Evolutionary conservation across 1,139 yeast genomes (phyloP).

Genomic region (Geotrichum siamense): DNA sequence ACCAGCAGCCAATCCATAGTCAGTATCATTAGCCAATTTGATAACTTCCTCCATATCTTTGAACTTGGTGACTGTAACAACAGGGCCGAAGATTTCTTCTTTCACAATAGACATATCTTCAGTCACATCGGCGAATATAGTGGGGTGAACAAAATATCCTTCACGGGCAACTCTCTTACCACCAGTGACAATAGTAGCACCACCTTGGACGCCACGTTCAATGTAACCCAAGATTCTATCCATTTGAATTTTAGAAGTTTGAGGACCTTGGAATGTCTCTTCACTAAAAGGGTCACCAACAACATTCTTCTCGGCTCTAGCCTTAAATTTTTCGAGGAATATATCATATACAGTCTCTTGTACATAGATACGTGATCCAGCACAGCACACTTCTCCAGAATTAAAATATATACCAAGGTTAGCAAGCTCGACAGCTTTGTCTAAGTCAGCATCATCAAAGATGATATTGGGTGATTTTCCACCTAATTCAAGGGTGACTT

Average conservation of each 20-base stretch:
- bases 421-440: constrained; percentile 50
- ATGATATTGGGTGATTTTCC: constrained; percentile 79
- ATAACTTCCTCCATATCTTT: constrained; percentile 64
- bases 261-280: constrained; percentile 75
- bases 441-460: constrained; percentile 63
- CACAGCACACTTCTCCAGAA: constrained; percentile 82
- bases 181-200: constrained; percentile 70
- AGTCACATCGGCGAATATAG: constrained; percentile 64
- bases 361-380: constrained; percentile 72
- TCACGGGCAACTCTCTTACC: constrained; percentile 56
- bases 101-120: constrained; percentile 61
- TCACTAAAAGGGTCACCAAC: constrained; percentile 76
- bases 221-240: constrained; percentile 69
- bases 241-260: constrained; percentile 67
- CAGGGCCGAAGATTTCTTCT: constrained; percentile 89
- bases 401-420: constrained; percentile 61
- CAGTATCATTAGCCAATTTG: constrained; percentile 61
- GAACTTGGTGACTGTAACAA: constrained; percentile 68
- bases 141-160: constrained; percentile 77
- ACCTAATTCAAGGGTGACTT: constrained; percentile 75
- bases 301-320: constrained; percentile 41
- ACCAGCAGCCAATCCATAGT: constrained; percentile 82
- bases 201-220: constrained; percentile 64
- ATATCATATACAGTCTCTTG: constrained; percentile 69
- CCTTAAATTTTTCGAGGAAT: constrained; percentile 48